Base-by-base conservation (phyloP, 2,329 filamentous ascomycete genomes). In the Tolypocladium capitatum region DNA sequence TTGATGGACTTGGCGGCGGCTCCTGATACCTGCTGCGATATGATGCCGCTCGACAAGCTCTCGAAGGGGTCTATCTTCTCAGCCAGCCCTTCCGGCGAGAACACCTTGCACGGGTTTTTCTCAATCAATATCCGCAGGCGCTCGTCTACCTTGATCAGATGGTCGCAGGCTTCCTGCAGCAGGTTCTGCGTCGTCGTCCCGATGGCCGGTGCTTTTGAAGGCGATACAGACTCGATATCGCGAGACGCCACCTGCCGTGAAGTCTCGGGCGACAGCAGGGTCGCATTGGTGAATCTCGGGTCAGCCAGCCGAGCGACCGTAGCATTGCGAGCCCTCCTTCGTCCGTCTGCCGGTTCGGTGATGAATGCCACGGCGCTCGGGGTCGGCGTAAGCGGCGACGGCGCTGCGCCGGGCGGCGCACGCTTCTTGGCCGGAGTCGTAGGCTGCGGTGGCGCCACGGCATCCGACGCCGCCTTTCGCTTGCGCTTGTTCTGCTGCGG, bases 1-100 rank as follows among this genome's bases (percentile, higher is more conserved):
- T 91, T 90, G 68, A 98, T 97, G 6, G 86, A 86, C 55, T 80
- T 84, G 13, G 92, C 92, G 1, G 92, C 92, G 6, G 89, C 88
- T 18, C 91, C 89, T 1, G 89, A 95, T 20, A 98, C 91, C 69
- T 98, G 92, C 67, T 97, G 92, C 46, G 87, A 89, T 57, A 97
- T 94, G 60, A 98, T 96, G 46, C 89, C 85, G 63, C 84, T 90
- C 35, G 80, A 76, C 32, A 98, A 74, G 49, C 80, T 82, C 56
- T 84, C 83, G 60, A 96, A 98, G 0, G 92, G 92, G 65, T 97
- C 88, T 51, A 96, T 79, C 53, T 80, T 74, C 64, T 96, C 88
- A 28, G 83, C 79, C n/a, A 97, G 69, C 0, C 89, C 88, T 52
- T 84, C 82, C 0, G 87, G 77, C 1, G 82, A 85, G 67, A 97